These are phyloP conservation scores for Colletotrichum falcatum DNA, from an alignment of 2,329 filamentous ascomycete species.

Conservation along the genomic window DNA sequence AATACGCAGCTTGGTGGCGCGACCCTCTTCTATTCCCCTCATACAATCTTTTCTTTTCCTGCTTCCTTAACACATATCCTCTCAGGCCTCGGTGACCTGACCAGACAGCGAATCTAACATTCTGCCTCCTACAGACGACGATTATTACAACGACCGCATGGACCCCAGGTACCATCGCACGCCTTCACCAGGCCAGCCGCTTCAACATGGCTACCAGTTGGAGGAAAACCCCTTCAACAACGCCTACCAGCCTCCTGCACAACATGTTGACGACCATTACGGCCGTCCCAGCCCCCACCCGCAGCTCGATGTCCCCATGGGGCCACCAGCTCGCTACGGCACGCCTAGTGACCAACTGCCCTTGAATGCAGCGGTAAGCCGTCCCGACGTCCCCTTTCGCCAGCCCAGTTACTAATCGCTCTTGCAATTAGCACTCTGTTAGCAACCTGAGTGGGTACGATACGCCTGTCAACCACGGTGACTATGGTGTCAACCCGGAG, in stretches of 20 bases:
- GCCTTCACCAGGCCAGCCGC: slow-evolving; percentile 81
- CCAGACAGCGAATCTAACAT: slow-evolving; percentile 40
- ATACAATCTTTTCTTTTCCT: slow-evolving; percentile 26
- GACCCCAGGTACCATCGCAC: slow-evolving; percentile 70
- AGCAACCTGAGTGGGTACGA: slow-evolving; percentile 58
- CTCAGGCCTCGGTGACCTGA: not conserved
- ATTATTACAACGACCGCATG: slow-evolving; percentile 72
- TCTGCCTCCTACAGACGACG: slow-evolving; percentile 61
- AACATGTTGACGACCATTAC: slow-evolving; percentile 76
- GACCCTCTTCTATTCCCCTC: slow-evolving; percentile 13
- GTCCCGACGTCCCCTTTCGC: not conserved
- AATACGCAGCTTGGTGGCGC: slow-evolving; percentile 36
- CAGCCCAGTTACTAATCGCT: slow-evolving; percentile 3
- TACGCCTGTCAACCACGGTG: slow-evolving; percentile 64
- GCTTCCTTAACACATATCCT: slow-evolving; percentile 13
- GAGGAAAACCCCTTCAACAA: slow-evolving; percentile 79
- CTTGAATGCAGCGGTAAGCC: slow-evolving; percentile 84
- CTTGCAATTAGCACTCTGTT: slow-evolving; percentile 61
- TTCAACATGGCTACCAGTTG: slow-evolving; percentile 82
- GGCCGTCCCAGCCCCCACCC: slow-evolving; percentile 55
- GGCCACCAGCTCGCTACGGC: slow-evolving; percentile 49
- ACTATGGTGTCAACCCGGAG: slow-evolving; percentile 84
- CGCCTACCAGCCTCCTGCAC: slow-evolving; percentile 51
- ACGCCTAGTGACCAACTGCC: slow-evolving; percentile 82
- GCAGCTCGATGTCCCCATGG: slow-evolving; percentile 43